Conservation (phyloP, 2,329 filamentous ascomycete species). For the Trichoderma koningii region DNA sequence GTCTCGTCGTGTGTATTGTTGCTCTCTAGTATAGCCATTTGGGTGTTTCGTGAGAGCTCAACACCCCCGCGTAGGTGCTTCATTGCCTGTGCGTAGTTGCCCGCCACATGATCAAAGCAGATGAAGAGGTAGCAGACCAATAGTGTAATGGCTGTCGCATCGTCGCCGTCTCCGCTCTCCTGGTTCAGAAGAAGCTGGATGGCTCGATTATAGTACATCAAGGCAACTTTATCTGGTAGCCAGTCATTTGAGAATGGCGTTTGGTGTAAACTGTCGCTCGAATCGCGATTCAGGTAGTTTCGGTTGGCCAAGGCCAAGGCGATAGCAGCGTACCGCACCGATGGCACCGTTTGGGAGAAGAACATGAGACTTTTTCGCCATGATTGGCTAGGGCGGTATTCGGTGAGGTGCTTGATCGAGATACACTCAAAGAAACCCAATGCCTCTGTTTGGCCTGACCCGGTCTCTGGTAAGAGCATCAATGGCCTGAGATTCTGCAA, state of each 20-base stretch:
- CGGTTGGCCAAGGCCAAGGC: constrained; percentile 8
- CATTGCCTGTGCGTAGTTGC: constrained; percentile 11
- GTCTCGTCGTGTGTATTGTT: background rate
- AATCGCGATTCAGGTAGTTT: background rate
- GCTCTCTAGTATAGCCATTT: background rate
- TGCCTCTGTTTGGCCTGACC: background rate
- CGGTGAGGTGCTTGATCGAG: constrained; percentile 3
- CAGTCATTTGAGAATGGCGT: background rate
- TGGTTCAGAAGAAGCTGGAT: constrained; percentile 8
- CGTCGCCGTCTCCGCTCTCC: background rate
- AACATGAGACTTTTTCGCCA: constrained; percentile 9
- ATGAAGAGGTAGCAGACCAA: constrained; percentile 16
- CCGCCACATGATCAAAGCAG: constrained; percentile 9
- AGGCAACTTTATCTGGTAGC: background rate
- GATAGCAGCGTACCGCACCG: constrained; percentile 2
- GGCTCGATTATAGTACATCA: constrained; percentile 5
- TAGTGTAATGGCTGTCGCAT: constrained; percentile 4
- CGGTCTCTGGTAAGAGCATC: constrained; percentile 1
- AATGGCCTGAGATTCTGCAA: background rate
- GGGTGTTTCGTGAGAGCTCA: constrained; percentile 2
- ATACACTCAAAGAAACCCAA: constrained; percentile 1
- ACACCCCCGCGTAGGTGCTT: constrained; percentile 7
- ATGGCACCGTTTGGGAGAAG: constrained; percentile 14
- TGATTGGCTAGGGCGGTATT: background rate
- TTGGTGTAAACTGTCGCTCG: background rate